Base-by-base conservation (phyloP, 73 alveolate genomes). In the Paramecium sexaurelia region DNA sequence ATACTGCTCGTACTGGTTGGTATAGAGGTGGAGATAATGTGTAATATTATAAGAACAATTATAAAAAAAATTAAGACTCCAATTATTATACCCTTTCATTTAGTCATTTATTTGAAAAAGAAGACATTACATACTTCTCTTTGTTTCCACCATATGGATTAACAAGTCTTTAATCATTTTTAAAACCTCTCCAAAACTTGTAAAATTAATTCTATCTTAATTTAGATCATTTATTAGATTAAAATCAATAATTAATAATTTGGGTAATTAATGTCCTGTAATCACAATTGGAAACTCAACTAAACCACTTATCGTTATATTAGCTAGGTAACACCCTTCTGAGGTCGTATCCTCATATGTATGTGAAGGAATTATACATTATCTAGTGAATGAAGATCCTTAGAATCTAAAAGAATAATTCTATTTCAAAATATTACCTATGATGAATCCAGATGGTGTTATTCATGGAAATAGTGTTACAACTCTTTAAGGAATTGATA, bases 361-460 rank as follows among this genome's bases (percentile, higher is more conserved):
- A 85, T 89, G 95, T 95, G 94, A 95, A 93, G 99, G 99, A 7
- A 94, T 95, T 9, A 85, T 96, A 6, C 96, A 96, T 36, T 97
- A 94, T 88, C 43, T 97, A 55, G 85, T 91, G 85, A 93, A 95
- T 19, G 96, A 94, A 55, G 98, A 92, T 40, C 92, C 97, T 36
- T 83, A 82, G 22, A 96, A 97, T 93, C 93, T 97, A 55, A 96
- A 99, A 93, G 97, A 96, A 67, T 95, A 95, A 75, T 96, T 95
- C 82, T 73, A 95, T 22, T 97, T 97, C 84, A 96, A 96, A 91
- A 97, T 97, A 20, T 84, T 97, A 8, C 99, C 99, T 41, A 96
- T 97, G 99, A 89, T 97, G 92, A 97, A 97, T 78, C 99, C 98
- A 27, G 99, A 97, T 94, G 99, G 99, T 0, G 99, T 97, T 19